Conservation (phyloP, 1,139 yeast species). For the Debaryomycetaceae sp. region DNA sequence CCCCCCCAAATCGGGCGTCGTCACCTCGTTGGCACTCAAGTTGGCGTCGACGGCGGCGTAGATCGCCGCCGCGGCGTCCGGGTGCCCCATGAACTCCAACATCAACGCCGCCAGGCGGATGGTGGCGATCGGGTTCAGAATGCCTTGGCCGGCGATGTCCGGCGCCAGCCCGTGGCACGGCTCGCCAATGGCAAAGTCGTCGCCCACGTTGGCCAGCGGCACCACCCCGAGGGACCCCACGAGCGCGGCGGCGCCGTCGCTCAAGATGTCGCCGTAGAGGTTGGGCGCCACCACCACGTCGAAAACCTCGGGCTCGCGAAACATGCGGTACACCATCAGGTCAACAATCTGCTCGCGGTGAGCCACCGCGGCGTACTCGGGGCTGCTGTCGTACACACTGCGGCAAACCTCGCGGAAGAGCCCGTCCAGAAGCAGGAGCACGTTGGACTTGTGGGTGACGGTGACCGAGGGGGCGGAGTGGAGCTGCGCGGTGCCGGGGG, state of each 20-base stretch:
- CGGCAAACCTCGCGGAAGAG: conserved; percentile 90
- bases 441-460: conserved; percentile 95
- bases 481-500: conserved; percentile 27
- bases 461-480: conserved; percentile 71
- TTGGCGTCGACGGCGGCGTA: conserved; percentile 94
- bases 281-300: conserved; percentile 99
- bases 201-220: conserved; percentile 98
- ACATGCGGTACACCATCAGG: conserved; percentile 98
- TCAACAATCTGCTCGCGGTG: conserved; percentile 96
- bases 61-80: conserved; percentile 86
- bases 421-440: conserved; percentile 88
- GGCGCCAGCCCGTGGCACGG: conserved; percentile 99
- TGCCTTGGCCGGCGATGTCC: conserved; percentile 92
- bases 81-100: conserved; percentile 93
- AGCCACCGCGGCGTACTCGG: conserved; percentile 50
- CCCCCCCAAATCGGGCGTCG: conserved; percentile 96
- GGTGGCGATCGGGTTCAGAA: conserved; percentile 96
- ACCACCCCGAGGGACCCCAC: conserved; percentile 98
- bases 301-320: conserved; percentile 94
- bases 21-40: conserved; percentile 71
- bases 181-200: conserved; percentile 92
- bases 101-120: conserved; percentile 95
- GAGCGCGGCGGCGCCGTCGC: conserved; percentile 98
- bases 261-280: conserved; percentile 92
- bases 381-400: conserved; percentile 63